Evolutionary conservation across 73 alveolate species (phyloP).

Genomic region (Symbiodinium natans): DNA sequence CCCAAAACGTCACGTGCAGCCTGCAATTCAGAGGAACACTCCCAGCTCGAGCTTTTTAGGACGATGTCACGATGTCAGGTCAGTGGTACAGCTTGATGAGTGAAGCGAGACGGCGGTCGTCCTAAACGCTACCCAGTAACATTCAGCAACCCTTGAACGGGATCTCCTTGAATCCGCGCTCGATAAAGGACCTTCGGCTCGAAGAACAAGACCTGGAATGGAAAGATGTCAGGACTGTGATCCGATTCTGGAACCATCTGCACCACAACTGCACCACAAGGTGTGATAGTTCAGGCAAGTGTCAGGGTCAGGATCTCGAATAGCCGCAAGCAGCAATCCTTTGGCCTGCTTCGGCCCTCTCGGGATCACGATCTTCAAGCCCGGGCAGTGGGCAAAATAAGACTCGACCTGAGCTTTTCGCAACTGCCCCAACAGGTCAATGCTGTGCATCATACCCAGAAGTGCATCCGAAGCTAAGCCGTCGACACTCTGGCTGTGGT

Average conservation of each 20-base stretch:
- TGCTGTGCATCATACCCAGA: too few relatives aligned
- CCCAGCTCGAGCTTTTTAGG: too few relatives aligned
- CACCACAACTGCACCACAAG: background rate
- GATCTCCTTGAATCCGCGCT: slow-evolving; percentile 95
- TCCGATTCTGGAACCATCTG: background rate
- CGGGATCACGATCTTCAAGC: slow-evolving; percentile 98
- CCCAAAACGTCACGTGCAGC: too few relatives aligned
- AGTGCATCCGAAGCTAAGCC: slow-evolving; percentile 60
- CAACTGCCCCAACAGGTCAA: background rate
- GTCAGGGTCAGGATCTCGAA: slow-evolving; percentile 97
- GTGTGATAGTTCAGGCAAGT: background rate
- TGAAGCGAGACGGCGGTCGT: too few relatives aligned
- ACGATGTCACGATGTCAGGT: too few relatives aligned
- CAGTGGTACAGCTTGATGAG: too few relatives aligned
- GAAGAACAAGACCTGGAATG: slow-evolving; percentile 96
- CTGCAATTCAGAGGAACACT: too few relatives aligned
- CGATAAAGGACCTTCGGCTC: slow-evolving; percentile 98
- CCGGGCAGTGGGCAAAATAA: slow-evolving; percentile 98
- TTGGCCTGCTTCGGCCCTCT: slow-evolving; percentile 98
- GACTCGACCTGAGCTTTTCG: slow-evolving; percentile 26
- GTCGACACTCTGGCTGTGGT: slow-evolving; percentile 97
- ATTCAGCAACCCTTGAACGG: too few relatives aligned
- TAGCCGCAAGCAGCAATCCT: slow-evolving; percentile 97
- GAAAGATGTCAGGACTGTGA: background rate
- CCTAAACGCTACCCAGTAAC: too few relatives aligned